Conservation (phyloP, 2,329 filamentous ascomycete genomes). For the Phaeosphaeria sp. region DNA sequence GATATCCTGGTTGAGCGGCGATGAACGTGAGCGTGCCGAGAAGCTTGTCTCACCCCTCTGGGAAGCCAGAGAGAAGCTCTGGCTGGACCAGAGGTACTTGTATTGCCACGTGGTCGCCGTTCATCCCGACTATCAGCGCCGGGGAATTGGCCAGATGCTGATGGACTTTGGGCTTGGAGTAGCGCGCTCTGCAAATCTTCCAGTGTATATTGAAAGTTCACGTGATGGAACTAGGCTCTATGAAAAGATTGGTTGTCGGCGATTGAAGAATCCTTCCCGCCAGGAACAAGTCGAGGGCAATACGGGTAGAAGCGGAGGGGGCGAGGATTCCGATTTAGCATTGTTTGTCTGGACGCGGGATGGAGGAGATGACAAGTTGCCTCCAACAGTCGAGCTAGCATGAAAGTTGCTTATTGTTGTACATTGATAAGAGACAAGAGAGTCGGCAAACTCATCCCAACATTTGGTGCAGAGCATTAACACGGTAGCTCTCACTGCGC, state of each 20-base stretch:
- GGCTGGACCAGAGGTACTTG: constrained; percentile 28
- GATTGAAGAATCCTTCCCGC: constrained; percentile 40
- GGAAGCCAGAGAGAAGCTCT: constrained; percentile 28
- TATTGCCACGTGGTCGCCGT: constrained; percentile 54
- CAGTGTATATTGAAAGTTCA: constrained; percentile 58
- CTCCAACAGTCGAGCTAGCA: constrained; percentile 18
- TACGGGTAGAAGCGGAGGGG: constrained; percentile 13
- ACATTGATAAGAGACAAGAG: neutral
- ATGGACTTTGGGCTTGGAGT: constrained; percentile 49
- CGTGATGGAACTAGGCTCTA: constrained; percentile 53
- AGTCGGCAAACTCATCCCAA: constrained; percentile 35
- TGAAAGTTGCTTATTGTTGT: neutral
- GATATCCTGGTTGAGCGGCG: constrained; percentile 56
- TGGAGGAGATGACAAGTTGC: constrained; percentile 13
- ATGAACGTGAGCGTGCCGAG: constrained; percentile 54
- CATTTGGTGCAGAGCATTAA: constrained; percentile 59
- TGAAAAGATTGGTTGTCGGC: constrained; percentile 55
- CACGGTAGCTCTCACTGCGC: constrained; percentile 58
- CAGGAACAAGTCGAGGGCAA: constrained; percentile 40
- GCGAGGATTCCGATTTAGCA: constrained; percentile 15
- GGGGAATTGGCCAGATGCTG: constrained; percentile 52
- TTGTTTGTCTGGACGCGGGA: constrained; percentile 27
- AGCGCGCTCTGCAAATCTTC: constrained; percentile 47
- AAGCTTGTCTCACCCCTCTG: constrained; percentile 50
- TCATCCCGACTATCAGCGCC: constrained; percentile 52